Conservation (phyloP, 2,329 filamentous ascomycete species). For the Claviceps citrina region DNA sequence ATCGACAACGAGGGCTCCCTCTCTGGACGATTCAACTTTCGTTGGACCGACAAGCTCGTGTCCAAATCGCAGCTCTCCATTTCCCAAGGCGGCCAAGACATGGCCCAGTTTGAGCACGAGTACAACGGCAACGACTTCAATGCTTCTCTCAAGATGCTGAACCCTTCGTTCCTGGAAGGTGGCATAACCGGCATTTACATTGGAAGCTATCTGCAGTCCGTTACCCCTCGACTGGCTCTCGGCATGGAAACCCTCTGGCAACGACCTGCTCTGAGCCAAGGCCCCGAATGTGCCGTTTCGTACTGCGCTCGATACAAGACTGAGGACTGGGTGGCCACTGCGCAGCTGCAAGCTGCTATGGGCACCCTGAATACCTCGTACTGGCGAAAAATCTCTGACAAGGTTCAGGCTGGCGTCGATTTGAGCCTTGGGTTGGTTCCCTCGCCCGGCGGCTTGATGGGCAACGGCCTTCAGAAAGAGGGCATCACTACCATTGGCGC, state of each 20-base stretch:
- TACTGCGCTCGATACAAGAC: slow-evolving; percentile 88
- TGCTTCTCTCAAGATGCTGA: slow-evolving; percentile 81
- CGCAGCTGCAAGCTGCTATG: slow-evolving; percentile 68
- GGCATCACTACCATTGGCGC: slow-evolving; percentile 81
- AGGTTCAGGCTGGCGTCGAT: slow-evolving; percentile 91
- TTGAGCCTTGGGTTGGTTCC: slow-evolving; percentile 73
- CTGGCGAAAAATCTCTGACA: slow-evolving; percentile 85
- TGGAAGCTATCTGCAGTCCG: slow-evolving; percentile 83
- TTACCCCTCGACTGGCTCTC: slow-evolving; percentile 74
- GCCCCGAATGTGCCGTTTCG: slow-evolving; percentile 79
- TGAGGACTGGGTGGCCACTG: slow-evolving; percentile 81
- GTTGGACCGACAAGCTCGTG: slow-evolving; percentile 66
- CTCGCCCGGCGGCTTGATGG: slow-evolving; percentile 54
- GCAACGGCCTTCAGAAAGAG: slow-evolving; percentile 62
- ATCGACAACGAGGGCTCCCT: slow-evolving; percentile 85
- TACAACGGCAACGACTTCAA: slow-evolving; percentile 90
- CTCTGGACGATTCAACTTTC: slow-evolving; percentile 80
- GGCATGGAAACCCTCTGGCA: slow-evolving; percentile 93
- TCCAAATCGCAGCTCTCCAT: slow-evolving; percentile 83
- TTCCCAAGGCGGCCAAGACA: slow-evolving; percentile 63
- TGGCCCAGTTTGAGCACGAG: slow-evolving; percentile 90
- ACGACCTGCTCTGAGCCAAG: slow-evolving; percentile 65
- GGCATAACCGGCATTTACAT: slow-evolving; percentile 90
- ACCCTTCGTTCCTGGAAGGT: slow-evolving; percentile 86
- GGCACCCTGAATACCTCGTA: slow-evolving; percentile 81